Evolutionary conservation across 2,329 filamentous ascomycete genomes (phyloP), one percentile per base, ranked within the genome.

Genomic region (Aspergillus persii): DNA sequence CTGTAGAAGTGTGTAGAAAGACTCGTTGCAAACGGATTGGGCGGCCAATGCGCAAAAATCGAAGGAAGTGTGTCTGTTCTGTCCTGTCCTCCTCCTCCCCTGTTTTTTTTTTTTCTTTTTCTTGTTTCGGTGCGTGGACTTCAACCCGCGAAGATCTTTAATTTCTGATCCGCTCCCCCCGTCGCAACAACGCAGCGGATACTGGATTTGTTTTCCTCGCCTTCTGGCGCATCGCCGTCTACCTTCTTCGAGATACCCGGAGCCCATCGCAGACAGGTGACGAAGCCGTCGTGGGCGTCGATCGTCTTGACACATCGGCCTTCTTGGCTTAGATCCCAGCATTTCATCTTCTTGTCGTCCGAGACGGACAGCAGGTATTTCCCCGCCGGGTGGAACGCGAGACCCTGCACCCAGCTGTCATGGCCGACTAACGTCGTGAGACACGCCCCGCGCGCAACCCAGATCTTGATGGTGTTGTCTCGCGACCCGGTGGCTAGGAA

Each of bases 271-370:
- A 97, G 80, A 71, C 89, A 93, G 58, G 86, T 92, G 49, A 97
- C 86, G 69, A 97, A 97, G 70, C 91, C 91, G 3, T 84, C 86
- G 71, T 96, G 91, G 0, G 86, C 86, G 63, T 92, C 90, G 12
- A 96, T 77, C 0, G 86, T 87, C 76, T 93, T 93, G 66, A 96
- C 91, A 68, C 92, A 94, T 69, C 92, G 92, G 29, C 90, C 91
- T 72, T 96, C 91, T 72, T 97, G 92, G 30, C 84, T 84, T 33
- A 97, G 78, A 77, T 97, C 93, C 93, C 93, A 97, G 79, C 92
- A 96, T 60, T 92, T 83, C 59, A 97, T 82, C 4, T 91, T 92
- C 78, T 92, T 96, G 77, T 97, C 93, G 73, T 97, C 94, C 9
- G 89, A 85, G 26, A 89, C 90, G 6, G 89, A 92, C 1, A 96